Evolutionary conservation across 2,329 filamentous ascomycete species (phyloP), one percentile per base, ranked within the genome.

Genomic region (Fragosphaeria purpurea): DNA sequence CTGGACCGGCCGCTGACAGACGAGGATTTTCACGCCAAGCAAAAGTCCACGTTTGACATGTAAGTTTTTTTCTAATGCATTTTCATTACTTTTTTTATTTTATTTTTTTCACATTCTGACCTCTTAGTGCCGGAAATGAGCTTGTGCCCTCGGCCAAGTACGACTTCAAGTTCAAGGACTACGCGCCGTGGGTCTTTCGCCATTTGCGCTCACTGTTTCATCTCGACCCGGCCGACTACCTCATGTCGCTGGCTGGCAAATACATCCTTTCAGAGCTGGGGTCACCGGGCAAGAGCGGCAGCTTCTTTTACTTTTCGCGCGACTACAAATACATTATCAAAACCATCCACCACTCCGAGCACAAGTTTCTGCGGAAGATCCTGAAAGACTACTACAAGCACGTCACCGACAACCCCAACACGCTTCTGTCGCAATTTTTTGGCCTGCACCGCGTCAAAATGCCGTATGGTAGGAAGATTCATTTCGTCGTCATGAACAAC

Each of bases 281-380:
- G 38, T 97, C 93, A 4, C 93, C 93, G 1, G 93, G 93, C 53
- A 98, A 98, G 74, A 96, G 90, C 66, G 93, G 93, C 57, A 97
- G 90, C 67, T 98, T 98, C 72, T 98, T 98, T 72, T 98, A 98
- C 74, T 98, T 97, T 70, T 97, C 93, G 45, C 80, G 93, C 61
- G 93, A 98, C 70, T 98, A 98, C 77, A 97, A 96, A 70, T 98
- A 98, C 70, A 98, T 98, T 70, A 98, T 98, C 79, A 98, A 98
- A 71, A 98, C 93, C 30, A 97, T 98, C 59, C 93, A 98, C 65
- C 93, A 97, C 61, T 82, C 82, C 59, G 93, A 98, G 67, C 87
- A 91, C 73, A 90, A 90, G 62, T 90, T 91, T 57, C 75, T 94
- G 46, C 77, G 87, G 47, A 89, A 85, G 67, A 86, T 91, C 52